Conservation (phyloP, 164 flowering plant species). For the Tetrastigma voinierianum region DNA sequence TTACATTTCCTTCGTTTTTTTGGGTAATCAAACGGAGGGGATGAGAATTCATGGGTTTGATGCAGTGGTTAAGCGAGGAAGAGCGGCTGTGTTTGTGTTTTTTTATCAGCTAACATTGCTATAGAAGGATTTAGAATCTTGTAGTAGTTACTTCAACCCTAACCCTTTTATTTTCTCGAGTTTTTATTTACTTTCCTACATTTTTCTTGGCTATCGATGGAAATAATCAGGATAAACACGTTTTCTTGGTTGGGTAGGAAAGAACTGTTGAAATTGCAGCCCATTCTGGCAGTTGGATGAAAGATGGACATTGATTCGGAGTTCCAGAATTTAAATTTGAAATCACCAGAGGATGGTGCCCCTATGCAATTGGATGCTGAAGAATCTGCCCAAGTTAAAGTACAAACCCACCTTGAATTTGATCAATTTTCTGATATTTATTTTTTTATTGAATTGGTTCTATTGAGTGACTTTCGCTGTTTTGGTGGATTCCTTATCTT, state of each 20-base stretch:
- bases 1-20: too few species aligned
- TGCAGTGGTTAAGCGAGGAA: too few species aligned
- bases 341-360: conserved; percentile 18
- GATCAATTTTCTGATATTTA: background rate
- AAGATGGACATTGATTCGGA: conserved; percentile 39
- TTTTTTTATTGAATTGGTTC: background rate
- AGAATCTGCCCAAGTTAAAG: conserved; percentile 14
- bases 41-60: too few species aligned
- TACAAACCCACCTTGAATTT: background rate
- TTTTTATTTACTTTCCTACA: too few species aligned
- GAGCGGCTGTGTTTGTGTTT: too few species aligned
- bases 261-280: background rate
- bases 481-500: background rate
- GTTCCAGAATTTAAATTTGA: conserved; percentile 4
- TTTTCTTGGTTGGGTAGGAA: too few species aligned
- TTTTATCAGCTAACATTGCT: too few species aligned
- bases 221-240: too few species aligned
- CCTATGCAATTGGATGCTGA: conserved; percentile 28
- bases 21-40: too few species aligned
- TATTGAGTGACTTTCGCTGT: background rate
- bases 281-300: conserved; percentile 1
- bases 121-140: too few species aligned
- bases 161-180: background rate
- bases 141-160: background rate
- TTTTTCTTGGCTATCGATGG: too few species aligned